Evolutionary conservation across 805 yeast genomes (phyloP), one percentile per base, ranked within the genome.

Genomic region (Barnettozyma botsteinii): DNA sequence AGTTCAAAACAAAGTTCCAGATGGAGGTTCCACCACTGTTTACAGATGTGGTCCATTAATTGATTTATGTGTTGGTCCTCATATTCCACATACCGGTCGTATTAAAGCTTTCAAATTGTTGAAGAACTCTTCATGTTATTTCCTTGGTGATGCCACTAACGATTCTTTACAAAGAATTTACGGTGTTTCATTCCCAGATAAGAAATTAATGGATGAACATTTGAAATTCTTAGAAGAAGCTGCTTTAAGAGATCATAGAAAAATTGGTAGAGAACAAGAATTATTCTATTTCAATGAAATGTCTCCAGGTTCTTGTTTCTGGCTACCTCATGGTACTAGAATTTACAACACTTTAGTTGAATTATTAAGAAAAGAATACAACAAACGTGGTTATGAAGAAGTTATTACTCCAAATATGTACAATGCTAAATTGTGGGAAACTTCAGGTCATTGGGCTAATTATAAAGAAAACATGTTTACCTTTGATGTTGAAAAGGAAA

Each of bases 241-340:
- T 32, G 85, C 95, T 43, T 77, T 80, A 62, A 85, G 98, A 72
- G 95, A 85, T 62, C 99, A 93, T 67, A 79, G 99, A 68, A 89
- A 81, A 67, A 82, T 93, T 51, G 99, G 99, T 64, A 83, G 70
- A 57, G 98, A 93, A 57, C 98, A 93, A 69, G 98, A 93, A 61
- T 75, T 93, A 58, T 93, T 89, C 69, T 78, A 82, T 67, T 93
- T 93, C 77, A 79, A 93, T 65, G 98, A 93, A 66, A 69, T 91
- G 83, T 85, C 96, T 15, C 99, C 99, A 40, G 99, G 99, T 51
- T 80, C 94, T 30, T 89, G 95, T 45, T 93, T 93, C 79, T 93
- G 98, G 98, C 75, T 93, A 56, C 99, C 99, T 37, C 98, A 91
- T 59, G 99, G 99, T 67, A 81, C 99, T 35, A 84, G 98, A 70